These are phyloP conservation scores for Ascoidea tarda DNA, from an alignment of 805 yeast species.

Conservation along the genomic window DNA sequence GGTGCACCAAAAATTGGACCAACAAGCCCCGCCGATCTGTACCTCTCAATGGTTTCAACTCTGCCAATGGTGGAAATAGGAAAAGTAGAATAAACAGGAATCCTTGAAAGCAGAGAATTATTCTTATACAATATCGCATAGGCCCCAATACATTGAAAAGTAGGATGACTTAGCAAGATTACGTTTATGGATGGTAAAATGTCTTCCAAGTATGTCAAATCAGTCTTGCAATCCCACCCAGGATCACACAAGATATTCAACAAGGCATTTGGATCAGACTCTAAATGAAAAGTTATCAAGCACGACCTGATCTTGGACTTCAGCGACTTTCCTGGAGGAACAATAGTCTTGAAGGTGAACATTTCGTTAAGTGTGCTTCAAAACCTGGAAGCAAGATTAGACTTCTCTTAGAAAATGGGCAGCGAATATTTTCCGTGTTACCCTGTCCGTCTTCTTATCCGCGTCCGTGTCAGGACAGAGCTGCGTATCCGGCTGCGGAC, in stretches of 20 bases:
- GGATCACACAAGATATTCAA: conserved; percentile 55
- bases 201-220: conserved; percentile 26
- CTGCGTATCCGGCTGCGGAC: too few species aligned
- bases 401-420: too few species aligned
- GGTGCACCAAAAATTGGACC: conserved; percentile 53
- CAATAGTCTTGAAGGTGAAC: background rate
- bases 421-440: too few species aligned
- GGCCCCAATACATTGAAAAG: conserved; percentile 69
- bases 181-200: conserved; percentile 41
- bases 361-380: too few species aligned
- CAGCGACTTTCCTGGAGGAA: background rate
- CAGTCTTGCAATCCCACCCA: conserved; percentile 49
- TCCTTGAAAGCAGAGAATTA: conserved; percentile 32
- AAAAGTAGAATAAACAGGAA: conserved; percentile 78
- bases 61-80: conserved; percentile 84
- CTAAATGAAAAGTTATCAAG: background rate
- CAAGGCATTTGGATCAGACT: background rate
- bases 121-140: conserved; percentile 51
- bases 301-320: background rate
- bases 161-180: conserved; percentile 77
- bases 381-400: too few species aligned
- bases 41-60: conserved; percentile 71
- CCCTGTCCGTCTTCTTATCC: too few species aligned
- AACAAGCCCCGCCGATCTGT: conserved; percentile 54
- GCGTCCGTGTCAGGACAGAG: too few species aligned